Percentiles rank a stretch among this genome's conserved stretches.
These are phyloP conservation scores for Iberis pinnata DNA, from an alignment of 345 rosid genomes.

Conservation along the genomic window DNA sequence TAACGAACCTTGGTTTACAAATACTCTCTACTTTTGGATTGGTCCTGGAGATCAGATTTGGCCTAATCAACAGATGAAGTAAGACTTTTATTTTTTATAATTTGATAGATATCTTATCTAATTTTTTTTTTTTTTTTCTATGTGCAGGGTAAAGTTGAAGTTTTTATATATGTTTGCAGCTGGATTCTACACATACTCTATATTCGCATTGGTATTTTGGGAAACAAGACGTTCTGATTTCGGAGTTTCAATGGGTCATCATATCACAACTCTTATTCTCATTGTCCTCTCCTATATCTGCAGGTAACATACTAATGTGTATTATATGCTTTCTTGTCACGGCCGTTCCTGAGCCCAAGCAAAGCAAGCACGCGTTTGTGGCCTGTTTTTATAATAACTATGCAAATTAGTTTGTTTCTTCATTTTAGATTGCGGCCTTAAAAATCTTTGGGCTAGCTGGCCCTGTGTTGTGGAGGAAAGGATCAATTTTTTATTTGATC, in stretches of 20 bases:
- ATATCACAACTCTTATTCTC: constrained; percentile 71
- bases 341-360: no score
- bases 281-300: constrained; percentile 77
- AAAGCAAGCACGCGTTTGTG: no score
- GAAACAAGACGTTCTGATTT: constrained; percentile 98
- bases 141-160: constrained; percentile 77
- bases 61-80: constrained; percentile 91
- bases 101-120: not conserved
- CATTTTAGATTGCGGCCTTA: no score
- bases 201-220: constrained; percentile 94
- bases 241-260: constrained; percentile 97
- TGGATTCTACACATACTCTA: constrained; percentile 94
- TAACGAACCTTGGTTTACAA: constrained; percentile 80
- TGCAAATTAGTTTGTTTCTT: no score
- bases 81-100: constrained; percentile 22
- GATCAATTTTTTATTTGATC: not conserved
- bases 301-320: no score
- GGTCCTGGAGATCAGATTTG: constrained; percentile 93
- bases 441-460: no score
- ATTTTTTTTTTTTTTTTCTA: not conserved
- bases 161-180: constrained; percentile 81
- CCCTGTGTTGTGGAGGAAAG: no score
- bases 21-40: constrained; percentile 74
- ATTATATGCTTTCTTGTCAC: no score
- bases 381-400: no score